phyloP scores from a whole-genome alignment of 1,284 basidiomycete genomes.

The Mixia osmundae region DNA sequence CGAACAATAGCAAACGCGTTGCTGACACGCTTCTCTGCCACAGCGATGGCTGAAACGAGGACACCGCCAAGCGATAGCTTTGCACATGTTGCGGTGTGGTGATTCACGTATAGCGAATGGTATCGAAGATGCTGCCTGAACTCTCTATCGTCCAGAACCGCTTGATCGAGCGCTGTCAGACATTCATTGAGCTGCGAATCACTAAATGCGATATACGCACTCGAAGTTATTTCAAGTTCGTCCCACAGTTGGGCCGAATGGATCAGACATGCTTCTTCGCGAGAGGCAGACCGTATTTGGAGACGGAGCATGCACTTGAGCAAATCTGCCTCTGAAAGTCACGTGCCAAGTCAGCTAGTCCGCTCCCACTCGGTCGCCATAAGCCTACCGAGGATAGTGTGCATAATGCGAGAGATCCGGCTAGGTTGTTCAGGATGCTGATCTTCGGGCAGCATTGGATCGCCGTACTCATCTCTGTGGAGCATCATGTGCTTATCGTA shows the following conservation, averaged over 20 bases:
- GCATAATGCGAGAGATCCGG: conserved; percentile 58
- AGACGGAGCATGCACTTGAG: conserved; percentile 51
- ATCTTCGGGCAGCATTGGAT: conserved; percentile 27
- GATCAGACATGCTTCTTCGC: conserved; percentile 61
- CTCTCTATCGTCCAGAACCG: neutral
- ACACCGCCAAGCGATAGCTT: conserved; percentile 80
- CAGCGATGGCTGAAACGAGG: conserved; percentile 68
- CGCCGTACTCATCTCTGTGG: conserved; percentile 15
- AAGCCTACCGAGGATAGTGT: conserved; percentile 30
- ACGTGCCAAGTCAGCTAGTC: neutral
- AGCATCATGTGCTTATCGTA: conserved; percentile 71
- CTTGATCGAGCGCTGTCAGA: neutral
- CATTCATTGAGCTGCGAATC: neutral
- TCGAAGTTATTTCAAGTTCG: conserved; percentile 51
- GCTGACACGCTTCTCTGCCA: conserved; percentile 53
- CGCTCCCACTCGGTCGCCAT: neutral
- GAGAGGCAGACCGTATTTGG: conserved; percentile 43
- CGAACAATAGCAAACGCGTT: conserved; percentile 89
- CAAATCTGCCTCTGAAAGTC: conserved; percentile 25
- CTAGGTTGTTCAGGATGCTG: conserved; percentile 69
- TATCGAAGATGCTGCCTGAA: conserved; percentile 31
- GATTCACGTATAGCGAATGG: conserved; percentile 81
- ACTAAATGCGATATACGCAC: conserved; percentile 28
- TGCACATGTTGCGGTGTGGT: conserved; percentile 60
- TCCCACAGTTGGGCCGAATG: conserved; percentile 80